Conservation (phyloP, 345 rosid species). For the Limnanthes douglasii region DNA sequence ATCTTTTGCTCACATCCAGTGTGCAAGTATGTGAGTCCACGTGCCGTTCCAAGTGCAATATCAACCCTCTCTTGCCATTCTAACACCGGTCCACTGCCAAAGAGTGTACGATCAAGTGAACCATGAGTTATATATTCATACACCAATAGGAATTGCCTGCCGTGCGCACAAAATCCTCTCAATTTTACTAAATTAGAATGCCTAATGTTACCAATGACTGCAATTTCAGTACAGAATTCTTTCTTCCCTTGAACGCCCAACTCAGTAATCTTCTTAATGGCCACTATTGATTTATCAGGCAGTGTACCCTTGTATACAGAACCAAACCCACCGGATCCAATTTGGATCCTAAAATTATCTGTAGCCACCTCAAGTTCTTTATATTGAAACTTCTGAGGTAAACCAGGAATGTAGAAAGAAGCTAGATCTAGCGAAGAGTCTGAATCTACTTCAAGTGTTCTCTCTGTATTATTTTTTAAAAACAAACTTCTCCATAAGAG, state of each 20-base stretch:
- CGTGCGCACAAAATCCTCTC: conserved; percentile 65
- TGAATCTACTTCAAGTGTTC: conserved; percentile 15
- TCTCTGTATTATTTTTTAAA: conserved; percentile 14
- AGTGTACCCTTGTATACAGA: conserved; percentile 50
- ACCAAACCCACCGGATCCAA: conserved; percentile 80
- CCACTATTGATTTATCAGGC: conserved; percentile 28
- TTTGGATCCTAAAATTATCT: conserved; percentile 33
- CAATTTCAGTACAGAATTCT: conserved; percentile 68
- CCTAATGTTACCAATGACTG: conserved; percentile 57
- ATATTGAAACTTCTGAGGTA: conserved; percentile 49
- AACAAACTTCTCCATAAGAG: conserved; percentile 38
- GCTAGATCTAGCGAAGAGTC: conserved; percentile 51
- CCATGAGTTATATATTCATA: conserved; percentile 67
- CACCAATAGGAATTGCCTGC: conserved; percentile 44
- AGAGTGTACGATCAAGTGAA: conserved; percentile 45
- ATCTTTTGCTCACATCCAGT: conserved; percentile 58
- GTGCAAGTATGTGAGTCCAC: conserved; percentile 68
- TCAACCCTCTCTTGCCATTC: conserved; percentile 72
- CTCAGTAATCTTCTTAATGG: conserved; percentile 58
- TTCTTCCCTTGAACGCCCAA: conserved; percentile 50
- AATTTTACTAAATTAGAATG: conserved; percentile 67
- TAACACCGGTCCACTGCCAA: conserved; percentile 33
- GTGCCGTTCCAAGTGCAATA: conserved; percentile 62
- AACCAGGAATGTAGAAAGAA: conserved; percentile 53
- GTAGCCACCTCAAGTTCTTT: conserved; percentile 54